A percentile compares a stretch with the other conserved stretches of the same genome.
Conservation (phyloP, 305 asterid genomes). For the Solanum hybrid region DNA sequence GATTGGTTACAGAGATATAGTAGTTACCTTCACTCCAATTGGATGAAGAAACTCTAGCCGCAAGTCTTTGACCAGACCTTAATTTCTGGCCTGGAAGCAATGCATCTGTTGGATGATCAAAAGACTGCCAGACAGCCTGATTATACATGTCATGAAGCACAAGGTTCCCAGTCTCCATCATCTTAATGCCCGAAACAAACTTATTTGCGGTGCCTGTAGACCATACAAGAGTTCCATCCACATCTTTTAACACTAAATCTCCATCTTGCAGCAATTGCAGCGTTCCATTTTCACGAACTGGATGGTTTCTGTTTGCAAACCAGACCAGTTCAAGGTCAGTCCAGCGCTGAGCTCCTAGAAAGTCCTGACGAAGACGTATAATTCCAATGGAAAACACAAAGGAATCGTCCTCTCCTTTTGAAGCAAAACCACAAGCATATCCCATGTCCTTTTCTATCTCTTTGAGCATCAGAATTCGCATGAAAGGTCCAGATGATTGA, state of each 20-base stretch:
- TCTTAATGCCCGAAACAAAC: neutral
- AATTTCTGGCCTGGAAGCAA: conserved; percentile 5
- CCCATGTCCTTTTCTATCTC: neutral
- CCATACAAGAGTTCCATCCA: conserved; percentile 13
- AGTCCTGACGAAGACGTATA: neutral
- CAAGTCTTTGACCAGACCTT: conserved; percentile 2
- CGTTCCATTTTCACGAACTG: neutral
- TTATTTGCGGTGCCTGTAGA: conserved; percentile 5
- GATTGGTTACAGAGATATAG: neutral
- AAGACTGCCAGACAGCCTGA: conserved; percentile 13
- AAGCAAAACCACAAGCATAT: conserved; percentile 7
- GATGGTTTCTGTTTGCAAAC: conserved; percentile 14
- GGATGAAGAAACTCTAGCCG: neutral
- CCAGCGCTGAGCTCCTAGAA: neutral
- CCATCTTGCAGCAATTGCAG: conserved; percentile 10
- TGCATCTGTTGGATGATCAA: conserved; percentile 15
- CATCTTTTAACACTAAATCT: conserved; percentile 5
- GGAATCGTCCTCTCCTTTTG: neutral
- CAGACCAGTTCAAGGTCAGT: conserved; percentile 1
- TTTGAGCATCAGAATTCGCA: neutral
- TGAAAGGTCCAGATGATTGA: conserved; percentile 1
- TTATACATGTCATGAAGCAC: conserved; percentile 1
- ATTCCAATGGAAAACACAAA: neutral
- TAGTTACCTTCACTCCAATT: conserved; percentile 3
- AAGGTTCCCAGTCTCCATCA: neutral